Evolutionary conservation across 352 stramenopile species (phyloP).

Genomic region (Globisporangium echinulatum): DNA sequence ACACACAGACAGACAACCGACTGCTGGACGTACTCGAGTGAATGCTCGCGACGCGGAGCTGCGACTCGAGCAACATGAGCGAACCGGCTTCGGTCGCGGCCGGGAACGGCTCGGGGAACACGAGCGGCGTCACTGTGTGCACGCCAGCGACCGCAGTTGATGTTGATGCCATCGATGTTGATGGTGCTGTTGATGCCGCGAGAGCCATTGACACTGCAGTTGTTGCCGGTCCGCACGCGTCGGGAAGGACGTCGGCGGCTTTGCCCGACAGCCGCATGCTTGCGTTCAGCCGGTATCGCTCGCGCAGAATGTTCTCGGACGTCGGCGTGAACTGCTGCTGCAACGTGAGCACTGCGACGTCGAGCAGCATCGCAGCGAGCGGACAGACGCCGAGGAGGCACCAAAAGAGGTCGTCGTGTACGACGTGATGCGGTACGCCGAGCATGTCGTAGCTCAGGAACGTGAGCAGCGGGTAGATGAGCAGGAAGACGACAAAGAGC

Average conservation of each 20-base stretch:
- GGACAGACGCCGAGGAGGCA: conserved; percentile 46
- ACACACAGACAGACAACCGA: background rate
- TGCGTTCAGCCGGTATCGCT: conserved; percentile 24
- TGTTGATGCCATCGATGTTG: background rate
- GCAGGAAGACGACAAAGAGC: conserved; percentile 64
- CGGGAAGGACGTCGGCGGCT: conserved; percentile 1
- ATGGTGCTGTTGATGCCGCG: background rate
- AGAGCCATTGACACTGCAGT: background rate
- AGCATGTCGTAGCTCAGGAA: conserved; percentile 69
- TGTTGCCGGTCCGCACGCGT: background rate
- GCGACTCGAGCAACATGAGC: conserved; percentile 5
- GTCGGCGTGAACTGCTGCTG: conserved; percentile 49
- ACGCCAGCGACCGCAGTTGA: background rate
- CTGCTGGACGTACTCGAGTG: conserved; percentile 7
- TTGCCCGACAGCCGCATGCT: conserved; percentile 11
- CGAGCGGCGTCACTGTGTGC: conserved; percentile 3
- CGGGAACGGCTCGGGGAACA: conserved; percentile 1
- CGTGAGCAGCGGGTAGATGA: conserved; percentile 55
- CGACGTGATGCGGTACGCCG: conserved; percentile 38
- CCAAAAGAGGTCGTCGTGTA: conserved; percentile 43
- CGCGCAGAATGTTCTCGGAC: conserved; percentile 58
- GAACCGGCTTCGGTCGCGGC: conserved; percentile 1
- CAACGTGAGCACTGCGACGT: conserved; percentile 27
- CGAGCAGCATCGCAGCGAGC: conserved; percentile 31
- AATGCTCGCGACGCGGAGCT: conserved; percentile 5